A percentile compares a stretch with the other conserved stretches of the same genome.
Evolutionary conservation across 2,329 filamentous ascomycete genomes (phyloP).

Genomic region (Xylariaceae sp.): DNA sequence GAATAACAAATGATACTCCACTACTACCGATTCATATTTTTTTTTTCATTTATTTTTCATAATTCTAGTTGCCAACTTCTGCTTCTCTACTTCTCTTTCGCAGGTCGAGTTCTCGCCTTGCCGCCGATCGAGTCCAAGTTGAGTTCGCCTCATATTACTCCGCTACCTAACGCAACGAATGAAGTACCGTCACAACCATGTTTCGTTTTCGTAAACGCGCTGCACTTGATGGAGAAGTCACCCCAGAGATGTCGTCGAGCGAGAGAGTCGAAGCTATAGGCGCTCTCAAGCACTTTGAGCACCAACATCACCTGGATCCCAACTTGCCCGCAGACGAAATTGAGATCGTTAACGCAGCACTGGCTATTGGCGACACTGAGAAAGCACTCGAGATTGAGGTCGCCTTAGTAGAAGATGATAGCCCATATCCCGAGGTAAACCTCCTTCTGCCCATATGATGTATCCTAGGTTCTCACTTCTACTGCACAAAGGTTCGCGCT

Average conservation of each 20-base stretch:
- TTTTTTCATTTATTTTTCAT: too few species aligned
- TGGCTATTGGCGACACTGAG: conserved; percentile 52
- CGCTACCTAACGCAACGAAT: neutral
- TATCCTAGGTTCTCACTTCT: conserved; percentile 13
- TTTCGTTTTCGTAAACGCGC: conserved; percentile 38
- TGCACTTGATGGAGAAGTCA: conserved; percentile 23
- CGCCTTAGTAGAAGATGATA: conserved; percentile 59
- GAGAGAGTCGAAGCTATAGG: conserved; percentile 31
- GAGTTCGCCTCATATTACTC: neutral
- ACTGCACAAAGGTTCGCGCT: conserved; percentile 41
- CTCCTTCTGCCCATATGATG: neutral
- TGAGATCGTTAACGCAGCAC: conserved; percentile 57
- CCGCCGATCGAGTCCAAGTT: neutral
- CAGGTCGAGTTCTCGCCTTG: neutral
- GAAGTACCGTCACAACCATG: conserved; percentile 11
- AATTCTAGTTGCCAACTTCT: neutral
- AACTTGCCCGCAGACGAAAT: conserved; percentile 61
- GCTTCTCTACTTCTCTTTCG: neutral
- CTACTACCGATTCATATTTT: neutral
- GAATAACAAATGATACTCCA: conserved; percentile 4
- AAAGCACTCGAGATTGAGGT: conserved; percentile 55
- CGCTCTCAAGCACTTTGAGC: conserved; percentile 50
- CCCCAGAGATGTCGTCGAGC: conserved; percentile 31
- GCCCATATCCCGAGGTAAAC: conserved; percentile 58
- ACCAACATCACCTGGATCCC: conserved; percentile 62